Evolutionary conservation across 352 stramenopile species (phyloP).

Genomic region (Elongisporangium prolatum): DNA sequence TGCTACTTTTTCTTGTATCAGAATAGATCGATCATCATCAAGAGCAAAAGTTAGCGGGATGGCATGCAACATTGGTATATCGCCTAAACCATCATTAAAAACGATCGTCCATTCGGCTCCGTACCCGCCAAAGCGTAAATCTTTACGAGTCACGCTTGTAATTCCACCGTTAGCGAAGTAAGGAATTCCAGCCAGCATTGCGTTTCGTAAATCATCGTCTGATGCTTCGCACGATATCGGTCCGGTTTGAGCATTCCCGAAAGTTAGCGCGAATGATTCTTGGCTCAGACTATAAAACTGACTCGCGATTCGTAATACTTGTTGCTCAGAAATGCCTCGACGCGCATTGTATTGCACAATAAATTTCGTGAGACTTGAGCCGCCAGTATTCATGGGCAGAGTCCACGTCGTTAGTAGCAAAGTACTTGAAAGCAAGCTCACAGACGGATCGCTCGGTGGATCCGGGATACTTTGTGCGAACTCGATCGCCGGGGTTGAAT

Average conservation of each 20-base stretch:
- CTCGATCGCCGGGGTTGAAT: slow-evolving; percentile 72
- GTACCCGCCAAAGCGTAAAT: slow-evolving; percentile 40
- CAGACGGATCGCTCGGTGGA: slow-evolving; percentile 36
- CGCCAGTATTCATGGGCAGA: slow-evolving; percentile 45
- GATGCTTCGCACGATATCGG: slow-evolving; percentile 36
- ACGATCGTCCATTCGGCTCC: slow-evolving; percentile 68
- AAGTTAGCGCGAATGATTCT: slow-evolving; percentile 28
- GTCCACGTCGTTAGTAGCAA: slow-evolving; percentile 48
- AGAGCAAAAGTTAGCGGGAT: slow-evolving; percentile 1
- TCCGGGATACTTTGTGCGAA: slow-evolving; percentile 31
- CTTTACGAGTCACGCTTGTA: slow-evolving; percentile 30
- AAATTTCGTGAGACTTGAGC: slow-evolving; percentile 37
- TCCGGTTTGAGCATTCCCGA: slow-evolving; percentile 9
- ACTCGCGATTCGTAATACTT: slow-evolving; percentile 39
- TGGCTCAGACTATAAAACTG: slow-evolving; percentile 25
- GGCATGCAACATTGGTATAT: slow-evolving; percentile 34
- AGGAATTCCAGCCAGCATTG: slow-evolving; percentile 10
- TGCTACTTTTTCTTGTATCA: slow-evolving; percentile 23
- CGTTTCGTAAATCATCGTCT: slow-evolving; percentile 20
- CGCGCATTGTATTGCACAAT: slow-evolving; percentile 57
- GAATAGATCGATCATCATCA: slow-evolving; percentile 1
- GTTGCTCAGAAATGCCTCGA: slow-evolving; percentile 52
- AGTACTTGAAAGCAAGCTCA: slow-evolving; percentile 29
- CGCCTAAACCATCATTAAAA: slow-evolving; percentile 51
- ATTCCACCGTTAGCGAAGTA: slow-evolving; percentile 8